Conservation (phyloP, 2,329 filamentous ascomycete species). For the Nemania serpens region DNA sequence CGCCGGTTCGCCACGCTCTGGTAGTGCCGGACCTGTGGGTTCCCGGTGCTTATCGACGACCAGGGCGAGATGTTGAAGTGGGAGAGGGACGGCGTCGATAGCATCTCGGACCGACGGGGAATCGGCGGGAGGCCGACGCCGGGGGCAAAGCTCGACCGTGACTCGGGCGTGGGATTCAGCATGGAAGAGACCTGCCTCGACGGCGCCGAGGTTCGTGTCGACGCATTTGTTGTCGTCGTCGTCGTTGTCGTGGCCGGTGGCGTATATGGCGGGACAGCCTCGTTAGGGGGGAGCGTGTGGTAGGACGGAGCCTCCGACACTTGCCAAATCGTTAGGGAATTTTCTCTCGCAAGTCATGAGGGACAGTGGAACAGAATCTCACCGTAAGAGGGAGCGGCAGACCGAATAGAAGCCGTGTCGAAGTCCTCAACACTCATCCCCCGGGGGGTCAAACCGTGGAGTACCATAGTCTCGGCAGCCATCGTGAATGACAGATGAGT, state of each 20-base stretch:
- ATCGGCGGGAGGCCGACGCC: constrained; percentile 57
- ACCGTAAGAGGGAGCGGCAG: constrained; percentile 71
- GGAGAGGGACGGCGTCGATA: constrained; percentile 46
- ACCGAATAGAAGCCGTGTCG: constrained; percentile 69
- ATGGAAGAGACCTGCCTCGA: constrained; percentile 31
- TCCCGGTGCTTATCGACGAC: constrained; percentile 53
- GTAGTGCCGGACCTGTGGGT: constrained; percentile 64
- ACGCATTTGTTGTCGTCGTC: constrained; percentile 12
- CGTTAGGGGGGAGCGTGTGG: constrained; percentile 54
- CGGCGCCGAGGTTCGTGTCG: constrained; percentile 32
- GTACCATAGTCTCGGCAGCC: constrained; percentile 37
- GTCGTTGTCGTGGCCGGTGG: constrained; percentile 37
- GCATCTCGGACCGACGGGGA: constrained; percentile 47
- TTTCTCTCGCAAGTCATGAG: neutral
- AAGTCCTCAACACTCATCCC: constrained; percentile 58
- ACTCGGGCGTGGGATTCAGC: constrained; percentile 40
- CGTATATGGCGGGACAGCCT: constrained; percentile 57
- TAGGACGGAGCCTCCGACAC: constrained; percentile 70
- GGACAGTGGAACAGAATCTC: constrained; percentile 36
- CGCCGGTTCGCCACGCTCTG: constrained; percentile 67
- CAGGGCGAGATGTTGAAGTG: constrained; percentile 64
- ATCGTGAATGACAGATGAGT: constrained; percentile 26
- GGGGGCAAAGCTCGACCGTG: constrained; percentile 34
- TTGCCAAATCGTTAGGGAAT: constrained; percentile 38
- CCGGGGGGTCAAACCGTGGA: constrained; percentile 32